These are phyloP conservation scores for Astrothelium subdiscretum DNA, from an alignment of 495 filamentous ascomycete genomes.

Conservation along the genomic window DNA sequence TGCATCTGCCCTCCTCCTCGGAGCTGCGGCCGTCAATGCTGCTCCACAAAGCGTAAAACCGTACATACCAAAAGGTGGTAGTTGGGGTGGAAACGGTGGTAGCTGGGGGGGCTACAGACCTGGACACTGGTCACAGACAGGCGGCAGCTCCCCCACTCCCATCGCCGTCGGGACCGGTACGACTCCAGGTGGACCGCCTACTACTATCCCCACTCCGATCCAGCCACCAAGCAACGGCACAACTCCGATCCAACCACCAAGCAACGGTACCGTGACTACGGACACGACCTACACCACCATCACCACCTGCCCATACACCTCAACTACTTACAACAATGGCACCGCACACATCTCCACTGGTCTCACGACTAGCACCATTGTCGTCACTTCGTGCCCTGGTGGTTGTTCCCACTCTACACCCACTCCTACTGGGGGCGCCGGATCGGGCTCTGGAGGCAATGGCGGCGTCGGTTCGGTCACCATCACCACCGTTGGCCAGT, in stretches of 20 bases:
- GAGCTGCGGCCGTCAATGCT: not conserved
- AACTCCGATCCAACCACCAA: too few relatives aligned
- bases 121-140: not conserved
- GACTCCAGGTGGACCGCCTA: not conserved
- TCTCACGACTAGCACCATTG: slow-evolving; percentile 14
- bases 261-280: not conserved
- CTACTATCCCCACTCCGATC: not conserved
- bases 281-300: slow-evolving; percentile 13
- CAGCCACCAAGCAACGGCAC: too few relatives aligned
- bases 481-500: not conserved
- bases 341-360: slow-evolving; percentile 10
- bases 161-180: not conserved
- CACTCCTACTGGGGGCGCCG: not conserved
- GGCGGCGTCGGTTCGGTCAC: not conserved
- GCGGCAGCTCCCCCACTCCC: not conserved
- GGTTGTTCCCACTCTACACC: slow-evolving; percentile 7
- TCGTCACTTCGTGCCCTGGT: slow-evolving; percentile 11
- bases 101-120: not conserved
- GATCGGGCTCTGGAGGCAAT: not conserved
- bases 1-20: not conserved
- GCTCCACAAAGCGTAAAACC: not conserved
- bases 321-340: slow-evolving; percentile 6
- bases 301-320: slow-evolving; percentile 14
- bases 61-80: not conserved
- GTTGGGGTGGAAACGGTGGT: not conserved